Conservation (phyloP, 2,329 filamentous ascomycete species). For the Sclerotinia spermophila region DNA sequence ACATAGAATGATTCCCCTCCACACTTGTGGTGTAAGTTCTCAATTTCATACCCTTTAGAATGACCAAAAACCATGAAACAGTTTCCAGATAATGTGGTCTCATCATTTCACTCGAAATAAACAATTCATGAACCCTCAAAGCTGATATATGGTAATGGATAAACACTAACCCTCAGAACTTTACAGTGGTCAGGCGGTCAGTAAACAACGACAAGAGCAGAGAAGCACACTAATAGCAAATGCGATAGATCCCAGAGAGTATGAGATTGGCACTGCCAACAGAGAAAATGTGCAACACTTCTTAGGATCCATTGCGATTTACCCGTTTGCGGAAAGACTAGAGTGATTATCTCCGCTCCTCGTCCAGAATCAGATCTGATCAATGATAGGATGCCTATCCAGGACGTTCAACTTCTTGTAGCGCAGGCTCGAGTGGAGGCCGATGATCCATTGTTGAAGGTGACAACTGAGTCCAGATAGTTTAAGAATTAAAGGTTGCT, state of each 20-base stretch:
- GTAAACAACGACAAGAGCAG: constrained; percentile 26
- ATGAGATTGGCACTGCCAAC: constrained; percentile 52
- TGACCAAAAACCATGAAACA: neutral
- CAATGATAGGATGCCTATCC: constrained; percentile 49
- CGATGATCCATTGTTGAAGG: constrained; percentile 53
- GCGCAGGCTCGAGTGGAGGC: constrained; percentile 54
- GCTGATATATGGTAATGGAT: neutral
- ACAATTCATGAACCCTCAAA: neutral
- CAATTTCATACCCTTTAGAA: neutral
- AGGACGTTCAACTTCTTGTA: constrained; percentile 56
- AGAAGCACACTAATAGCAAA: constrained; percentile 6
- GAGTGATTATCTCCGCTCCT: constrained; percentile 20
- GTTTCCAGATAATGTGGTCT: neutral
- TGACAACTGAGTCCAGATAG: constrained; percentile 33
- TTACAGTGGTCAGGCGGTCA: constrained; percentile 59
- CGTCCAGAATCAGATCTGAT: constrained; percentile 19
- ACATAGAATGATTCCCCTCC: constrained; percentile 60
- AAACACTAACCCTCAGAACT: neutral
- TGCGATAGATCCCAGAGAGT: constrained; percentile 47
- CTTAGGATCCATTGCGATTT: constrained; percentile 53
- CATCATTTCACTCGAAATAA: neutral
- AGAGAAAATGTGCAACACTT: constrained; percentile 52
- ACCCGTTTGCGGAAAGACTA: constrained; percentile 47
- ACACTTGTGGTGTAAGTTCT: constrained; percentile 51
- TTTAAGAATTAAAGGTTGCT: neutral